These are phyloP conservation scores for Paramecium tetraurelia DNA, from an alignment of 73 alveolate genomes.

Conservation along the genomic window DNA sequence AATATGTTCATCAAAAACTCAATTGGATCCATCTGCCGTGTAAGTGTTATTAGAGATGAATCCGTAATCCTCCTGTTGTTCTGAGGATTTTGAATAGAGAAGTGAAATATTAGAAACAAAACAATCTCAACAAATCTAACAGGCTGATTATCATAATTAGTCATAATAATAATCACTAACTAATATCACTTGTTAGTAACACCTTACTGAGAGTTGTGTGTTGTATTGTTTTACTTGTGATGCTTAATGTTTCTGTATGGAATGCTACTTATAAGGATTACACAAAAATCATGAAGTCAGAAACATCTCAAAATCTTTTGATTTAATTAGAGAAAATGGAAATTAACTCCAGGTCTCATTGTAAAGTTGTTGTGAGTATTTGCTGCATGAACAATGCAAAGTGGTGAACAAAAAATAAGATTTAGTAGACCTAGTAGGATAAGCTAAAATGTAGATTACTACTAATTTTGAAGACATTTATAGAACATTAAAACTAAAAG, in stretches of 20 bases:
- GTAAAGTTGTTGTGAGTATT: not conserved
- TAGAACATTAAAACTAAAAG: not conserved
- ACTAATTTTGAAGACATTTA: slow-evolving; percentile 10
- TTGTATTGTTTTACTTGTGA: slow-evolving; percentile 59
- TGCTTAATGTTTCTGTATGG: slow-evolving; percentile 54
- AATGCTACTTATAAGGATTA: slow-evolving; percentile 51
- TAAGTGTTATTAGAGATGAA: slow-evolving; percentile 15
- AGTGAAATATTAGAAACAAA: slow-evolving; percentile 11
- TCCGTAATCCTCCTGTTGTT: slow-evolving; percentile 29
- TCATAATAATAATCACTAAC: not conserved
- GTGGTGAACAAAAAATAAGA: not conserved
- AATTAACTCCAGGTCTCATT: not conserved
- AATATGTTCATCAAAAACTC: slow-evolving; percentile 42
- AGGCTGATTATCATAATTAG: not conserved
- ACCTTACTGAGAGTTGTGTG: slow-evolving; percentile 1
- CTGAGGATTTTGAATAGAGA: not conserved
- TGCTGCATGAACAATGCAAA: slow-evolving; percentile 43
- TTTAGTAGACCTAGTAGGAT: slow-evolving; percentile 26
- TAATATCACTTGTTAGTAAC: not conserved
- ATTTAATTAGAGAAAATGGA: not conserved
- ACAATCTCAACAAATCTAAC: not conserved
- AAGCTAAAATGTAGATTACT: not conserved
- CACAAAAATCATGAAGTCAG: slow-evolving; percentile 62
- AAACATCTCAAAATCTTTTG: slow-evolving; percentile 46
- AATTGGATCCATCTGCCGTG: slow-evolving; percentile 41